Evolutionary conservation across 768 basidiomycete genomes (phyloP), one percentile per base, ranked within the genome.

Genomic region (Aureoboletus auriporus): DNA sequence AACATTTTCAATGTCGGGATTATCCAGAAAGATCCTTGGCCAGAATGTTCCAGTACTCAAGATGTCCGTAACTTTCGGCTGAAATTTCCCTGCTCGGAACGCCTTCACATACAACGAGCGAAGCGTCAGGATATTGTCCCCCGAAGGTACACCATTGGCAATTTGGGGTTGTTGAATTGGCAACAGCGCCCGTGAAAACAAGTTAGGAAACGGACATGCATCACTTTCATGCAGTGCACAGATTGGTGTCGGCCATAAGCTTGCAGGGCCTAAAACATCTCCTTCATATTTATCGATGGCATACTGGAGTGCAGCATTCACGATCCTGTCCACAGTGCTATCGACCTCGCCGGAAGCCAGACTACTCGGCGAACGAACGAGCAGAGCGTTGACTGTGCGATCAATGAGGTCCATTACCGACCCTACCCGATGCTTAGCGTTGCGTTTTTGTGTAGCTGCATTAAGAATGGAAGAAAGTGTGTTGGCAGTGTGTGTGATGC

Each of bases 391-490:
- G 16, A 88, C 82, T 0, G 84, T 78, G 42, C 76, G 73, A 50
- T 83, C 82, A 47, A 90, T 88, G 52, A 89, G 78, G 61, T 89
- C 84, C 77, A 89, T 84, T 41, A 87, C 87, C 53, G 80, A 81
- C 27, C 74, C 79, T 12, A 87, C 72, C 60, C 72, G 76, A 50
- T 82, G 73, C 58, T 76, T 82, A 30, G 69, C 68, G 49, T 75
- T 78, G 33, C 71, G 72, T 51, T 74, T 77, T 42, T 69, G 66
- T n/a, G 74, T 60, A 16, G 72, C 69, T 11, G 77, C 71, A 26
- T 77, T 73, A 12, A 86, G 65, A 40, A 86, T 76, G 2, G 69
- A 67, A 12, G 72, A 74, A 16, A 90, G 72, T 0, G 79, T 80
- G 39, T 62, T 68, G 7, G 86, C 84, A 2, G 83, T 78, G 37